These are phyloP conservation scores for Ehretia macrophylla DNA, from an alignment of 257 asterid genomes.

Conservation along the genomic window DNA sequence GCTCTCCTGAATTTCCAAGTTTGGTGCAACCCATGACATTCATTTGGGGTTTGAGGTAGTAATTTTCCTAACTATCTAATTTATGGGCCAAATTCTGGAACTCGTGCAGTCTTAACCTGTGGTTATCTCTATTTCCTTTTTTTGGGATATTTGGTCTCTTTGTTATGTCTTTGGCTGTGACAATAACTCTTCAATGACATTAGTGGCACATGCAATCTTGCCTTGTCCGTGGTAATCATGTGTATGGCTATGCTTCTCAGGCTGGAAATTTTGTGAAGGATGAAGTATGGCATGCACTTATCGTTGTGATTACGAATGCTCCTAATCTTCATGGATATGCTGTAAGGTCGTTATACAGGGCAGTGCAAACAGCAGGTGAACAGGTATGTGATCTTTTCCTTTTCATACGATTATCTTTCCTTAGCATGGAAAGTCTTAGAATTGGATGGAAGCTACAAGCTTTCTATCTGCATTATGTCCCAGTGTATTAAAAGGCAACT, in stretches of 20 bases:
- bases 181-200: background rate
- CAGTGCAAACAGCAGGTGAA: conserved; percentile 62
- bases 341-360: conserved; percentile 77
- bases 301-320: conserved; percentile 88
- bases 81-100: too few species aligned
- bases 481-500: background rate
- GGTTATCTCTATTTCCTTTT: too few species aligned
- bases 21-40: too few species aligned
- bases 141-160: too few species aligned
- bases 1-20: too few species aligned
- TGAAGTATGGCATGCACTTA: conserved; percentile 95
- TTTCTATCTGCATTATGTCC: too few species aligned
- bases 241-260: conserved; percentile 32
- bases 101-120: too few species aligned
- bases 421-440: too few species aligned
- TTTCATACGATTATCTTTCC: too few species aligned
- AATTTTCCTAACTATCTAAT: too few species aligned
- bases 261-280: conserved; percentile 94
- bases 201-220: conserved; percentile 2
- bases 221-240: background rate
- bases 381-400: conserved; percentile 44
- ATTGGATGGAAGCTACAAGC: too few species aligned
- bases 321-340: conserved; percentile 86
- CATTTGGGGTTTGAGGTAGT: too few species aligned
- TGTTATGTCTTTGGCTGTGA: background rate